Conservation (phyloP, 164 flowering plant species). For the Buxus sempervirens region DNA sequence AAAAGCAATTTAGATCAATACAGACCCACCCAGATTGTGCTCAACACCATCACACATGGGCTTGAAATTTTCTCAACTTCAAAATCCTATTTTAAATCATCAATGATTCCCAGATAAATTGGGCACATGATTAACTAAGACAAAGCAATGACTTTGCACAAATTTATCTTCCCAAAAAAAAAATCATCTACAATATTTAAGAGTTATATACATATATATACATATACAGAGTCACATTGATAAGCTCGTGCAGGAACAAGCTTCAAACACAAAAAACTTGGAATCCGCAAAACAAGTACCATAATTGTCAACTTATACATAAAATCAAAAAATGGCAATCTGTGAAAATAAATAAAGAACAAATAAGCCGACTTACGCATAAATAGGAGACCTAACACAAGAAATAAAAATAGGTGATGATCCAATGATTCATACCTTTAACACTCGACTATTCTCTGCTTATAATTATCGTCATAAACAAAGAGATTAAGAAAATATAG, state of each 20-base stretch:
- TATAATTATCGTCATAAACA: neutral
- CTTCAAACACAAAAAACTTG: neutral
- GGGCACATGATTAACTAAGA: neutral
- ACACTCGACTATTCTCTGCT: neutral
- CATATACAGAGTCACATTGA: too few relatives aligned
- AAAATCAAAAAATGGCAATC: neutral
- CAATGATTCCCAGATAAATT: too few relatives aligned
- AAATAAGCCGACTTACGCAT: too few relatives aligned
- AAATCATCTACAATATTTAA: too few relatives aligned
- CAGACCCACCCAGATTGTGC: neutral
- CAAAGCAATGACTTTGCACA: too few relatives aligned
- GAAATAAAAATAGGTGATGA: too few relatives aligned
- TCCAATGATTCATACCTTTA: conserved; percentile 3
- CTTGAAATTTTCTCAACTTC: neutral
- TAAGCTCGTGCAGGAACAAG: neutral
- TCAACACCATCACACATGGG: too few relatives aligned
- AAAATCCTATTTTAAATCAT: neutral
- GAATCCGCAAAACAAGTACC: neutral
- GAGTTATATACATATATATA: too few relatives aligned
- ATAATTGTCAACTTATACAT: neutral
- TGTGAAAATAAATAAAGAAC: neutral
- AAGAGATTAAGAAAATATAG: neutral
- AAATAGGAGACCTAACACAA: too few relatives aligned
- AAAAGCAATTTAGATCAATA: too few relatives aligned
- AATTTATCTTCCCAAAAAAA: too few relatives aligned